These are phyloP conservation scores for Schizosaccharomyces lindneri DNA, from an alignment of 805 yeast species.

Conservation along the genomic window DNA sequence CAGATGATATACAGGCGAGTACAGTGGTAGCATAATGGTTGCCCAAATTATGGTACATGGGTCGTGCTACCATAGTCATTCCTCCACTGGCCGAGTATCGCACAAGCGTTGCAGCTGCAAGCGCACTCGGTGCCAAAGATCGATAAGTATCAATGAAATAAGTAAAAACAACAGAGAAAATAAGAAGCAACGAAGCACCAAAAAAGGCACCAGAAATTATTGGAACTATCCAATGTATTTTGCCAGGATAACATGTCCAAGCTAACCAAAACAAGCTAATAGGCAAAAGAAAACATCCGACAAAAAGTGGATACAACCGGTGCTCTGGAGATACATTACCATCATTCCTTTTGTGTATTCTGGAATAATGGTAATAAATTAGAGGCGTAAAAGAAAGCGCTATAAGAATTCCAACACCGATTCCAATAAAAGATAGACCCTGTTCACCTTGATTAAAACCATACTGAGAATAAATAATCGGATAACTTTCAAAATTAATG, in stretches of 20 bases:
- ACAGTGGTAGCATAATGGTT: constrained; percentile 30
- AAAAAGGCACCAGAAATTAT: constrained; percentile 30
- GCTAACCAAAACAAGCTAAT: constrained; percentile 32
- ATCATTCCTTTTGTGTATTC: constrained; percentile 15
- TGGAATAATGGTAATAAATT: constrained; percentile 36
- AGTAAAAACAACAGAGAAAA: constrained; percentile 48
- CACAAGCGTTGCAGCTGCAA: constrained; percentile 36
- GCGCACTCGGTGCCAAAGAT: constrained; percentile 27
- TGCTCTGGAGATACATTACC: constrained; percentile 31
- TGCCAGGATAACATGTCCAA: constrained; percentile 26
- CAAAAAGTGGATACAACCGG: constrained; percentile 27
- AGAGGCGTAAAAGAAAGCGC: constrained; percentile 52
- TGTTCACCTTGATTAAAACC: constrained; percentile 52
- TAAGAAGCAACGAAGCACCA: constrained; percentile 28
- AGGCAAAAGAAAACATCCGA: constrained; percentile 22
- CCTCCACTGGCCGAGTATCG: constrained; percentile 44
- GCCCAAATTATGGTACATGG: constrained; percentile 28
- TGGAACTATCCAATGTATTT: constrained; percentile 34
- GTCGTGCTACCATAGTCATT: constrained; percentile 40
- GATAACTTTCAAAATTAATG: constrained; percentile 88
- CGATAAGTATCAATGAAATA: constrained; percentile 64
- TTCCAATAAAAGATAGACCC: constrained; percentile 77
- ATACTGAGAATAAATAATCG: constrained; percentile 57
- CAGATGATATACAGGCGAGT: constrained; percentile 26
- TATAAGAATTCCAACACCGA: constrained; percentile 57